Evolutionary conservation across 2,329 filamentous ascomycete species (phyloP).

Genomic region (Emmonsiellopsis sp.): DNA sequence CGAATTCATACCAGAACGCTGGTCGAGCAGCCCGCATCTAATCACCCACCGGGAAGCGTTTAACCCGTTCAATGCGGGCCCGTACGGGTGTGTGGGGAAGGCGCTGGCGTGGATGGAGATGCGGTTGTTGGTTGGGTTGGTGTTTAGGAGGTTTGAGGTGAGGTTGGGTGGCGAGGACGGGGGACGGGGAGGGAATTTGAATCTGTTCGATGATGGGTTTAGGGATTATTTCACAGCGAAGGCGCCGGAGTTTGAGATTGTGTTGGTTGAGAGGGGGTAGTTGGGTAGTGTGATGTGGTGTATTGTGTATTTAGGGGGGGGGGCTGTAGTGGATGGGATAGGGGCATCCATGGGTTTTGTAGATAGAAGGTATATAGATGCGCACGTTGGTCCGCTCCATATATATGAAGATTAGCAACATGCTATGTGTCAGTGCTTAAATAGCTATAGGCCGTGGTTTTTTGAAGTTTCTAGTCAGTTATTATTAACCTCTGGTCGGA

Average conservation of each 20-base stretch:
- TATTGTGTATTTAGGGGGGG: neutral
- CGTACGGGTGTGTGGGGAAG: conserved; percentile 22
- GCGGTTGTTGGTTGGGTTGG: conserved; percentile 23
- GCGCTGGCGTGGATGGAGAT: conserved; percentile 24
- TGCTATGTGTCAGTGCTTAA: too few species aligned
- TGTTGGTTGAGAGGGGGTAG: neutral
- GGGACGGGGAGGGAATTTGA: neutral
- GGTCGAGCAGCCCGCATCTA: conserved; percentile 15
- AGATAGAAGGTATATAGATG: neutral
- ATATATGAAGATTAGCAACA: too few species aligned
- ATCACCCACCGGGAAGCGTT: conserved; percentile 17
- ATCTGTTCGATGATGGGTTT: neutral
- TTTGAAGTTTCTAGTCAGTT: too few species aligned
- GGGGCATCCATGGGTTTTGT: neutral
- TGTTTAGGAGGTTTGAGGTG: conserved; percentile 29
- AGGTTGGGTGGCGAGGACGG: conserved; percentile 16
- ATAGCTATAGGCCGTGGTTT: too few species aligned
- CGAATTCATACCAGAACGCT: conserved; percentile 25
- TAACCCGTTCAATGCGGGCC: conserved; percentile 19
- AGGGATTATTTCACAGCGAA: neutral
- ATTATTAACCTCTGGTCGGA: too few species aligned
- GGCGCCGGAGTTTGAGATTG: neutral
- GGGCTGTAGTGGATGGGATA: neutral
- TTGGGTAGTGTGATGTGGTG: neutral
- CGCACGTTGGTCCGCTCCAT: too few species aligned